A percentile compares a stretch with the other conserved stretches of the same genome.
phyloP scores from a whole-genome alignment of 1,284 basidiomycete genomes.

The Hymenochaete sp. region DNA sequence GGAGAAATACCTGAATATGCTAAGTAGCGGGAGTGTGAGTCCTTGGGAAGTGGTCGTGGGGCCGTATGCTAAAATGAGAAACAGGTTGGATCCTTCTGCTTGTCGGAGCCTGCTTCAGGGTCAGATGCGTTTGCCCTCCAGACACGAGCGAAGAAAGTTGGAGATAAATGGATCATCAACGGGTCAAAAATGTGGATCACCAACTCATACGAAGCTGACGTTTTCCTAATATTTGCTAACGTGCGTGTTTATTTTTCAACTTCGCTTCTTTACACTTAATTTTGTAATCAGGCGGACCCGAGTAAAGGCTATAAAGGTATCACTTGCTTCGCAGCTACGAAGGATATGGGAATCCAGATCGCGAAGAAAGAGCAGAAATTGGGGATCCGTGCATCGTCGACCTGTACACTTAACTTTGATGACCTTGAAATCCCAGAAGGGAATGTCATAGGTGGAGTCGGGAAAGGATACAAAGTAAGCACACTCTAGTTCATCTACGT shows the following conservation, averaged over 20 bases:
- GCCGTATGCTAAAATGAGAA: not conserved
- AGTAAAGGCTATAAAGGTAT: conserved; percentile 98
- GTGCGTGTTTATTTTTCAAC: conserved; percentile 31
- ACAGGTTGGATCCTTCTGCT: conserved; percentile 91
- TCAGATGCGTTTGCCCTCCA: conserved; percentile 97
- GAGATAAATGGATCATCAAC: conserved; percentile 78
- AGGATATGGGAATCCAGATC: conserved; percentile 94
- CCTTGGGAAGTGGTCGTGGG: not conserved
- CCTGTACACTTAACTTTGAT: conserved; percentile 94
- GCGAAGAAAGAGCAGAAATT: conserved; percentile 99
- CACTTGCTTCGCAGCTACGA: conserved; percentile 93
- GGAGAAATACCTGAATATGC: conserved; percentile 82
- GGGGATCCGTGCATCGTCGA: conserved; percentile 94
- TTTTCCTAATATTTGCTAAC: conserved; percentile 93
- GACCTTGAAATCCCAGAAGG: conserved; percentile 87
- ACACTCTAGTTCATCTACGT: conserved; percentile 2
- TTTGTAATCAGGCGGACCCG: conserved; percentile 58
- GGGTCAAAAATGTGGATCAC: conserved; percentile 99
- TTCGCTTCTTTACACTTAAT: not conserved
- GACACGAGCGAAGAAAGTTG: conserved; percentile 83
- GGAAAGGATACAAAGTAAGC: conserved; percentile 85
- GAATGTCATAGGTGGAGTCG: conserved; percentile 90
- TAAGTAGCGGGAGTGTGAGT: conserved; percentile 70
- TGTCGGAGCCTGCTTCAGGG: conserved; percentile 89
- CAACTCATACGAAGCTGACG: conserved; percentile 92